Base-by-base conservation (phyloP, 169 alveolate genomes). In the Plasmodium berghei region DNA sequence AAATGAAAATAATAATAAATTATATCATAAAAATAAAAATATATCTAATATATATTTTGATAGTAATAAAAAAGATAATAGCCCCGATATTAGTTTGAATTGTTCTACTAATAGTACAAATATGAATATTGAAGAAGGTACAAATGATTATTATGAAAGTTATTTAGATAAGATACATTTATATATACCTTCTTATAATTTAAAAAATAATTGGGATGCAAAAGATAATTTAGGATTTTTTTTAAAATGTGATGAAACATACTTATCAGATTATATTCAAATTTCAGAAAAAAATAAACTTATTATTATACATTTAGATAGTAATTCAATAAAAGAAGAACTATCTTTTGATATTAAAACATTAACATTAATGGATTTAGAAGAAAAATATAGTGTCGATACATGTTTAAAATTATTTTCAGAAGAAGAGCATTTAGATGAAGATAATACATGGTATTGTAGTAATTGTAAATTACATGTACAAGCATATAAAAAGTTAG, bases 361-460 rank as follows among this genome's bases (percentile, higher is more conserved):
- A 12, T 63, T 75, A 2, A 75, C 89, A n/a, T 48, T 75, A 28
- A 18, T 75, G 0, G 89, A 75, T 18, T 75, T 75, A 64, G 89
- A 75, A 56, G 89, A 75, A 34, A 64, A 45, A 10, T 75, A 75
- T 34, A 75, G 89, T 0, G 64, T 75, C 1, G 89, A 75, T 55
- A 75, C 89, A 1, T 96, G 98, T 69, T 87, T 97, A 48, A 91
- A 94, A 34, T 72, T 91, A 22, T 97, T 96, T 91, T 67, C 93
- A 6, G 93, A 88, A 67, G 88, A 91, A 62, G 98, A 97, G 73
- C 92, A 92, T 61, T 93, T 97, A 48, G 97, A 96, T 9, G 92
- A 93, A 75, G 95, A 95, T 24, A 96, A 97, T 92, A 87, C 96
- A 59, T 96, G 98, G 98, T 96, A 93, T 90, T 97, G 99, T 90